Conservation (phyloP, 148 eudicot species). For the Dianthus caryophyllus region DNA sequence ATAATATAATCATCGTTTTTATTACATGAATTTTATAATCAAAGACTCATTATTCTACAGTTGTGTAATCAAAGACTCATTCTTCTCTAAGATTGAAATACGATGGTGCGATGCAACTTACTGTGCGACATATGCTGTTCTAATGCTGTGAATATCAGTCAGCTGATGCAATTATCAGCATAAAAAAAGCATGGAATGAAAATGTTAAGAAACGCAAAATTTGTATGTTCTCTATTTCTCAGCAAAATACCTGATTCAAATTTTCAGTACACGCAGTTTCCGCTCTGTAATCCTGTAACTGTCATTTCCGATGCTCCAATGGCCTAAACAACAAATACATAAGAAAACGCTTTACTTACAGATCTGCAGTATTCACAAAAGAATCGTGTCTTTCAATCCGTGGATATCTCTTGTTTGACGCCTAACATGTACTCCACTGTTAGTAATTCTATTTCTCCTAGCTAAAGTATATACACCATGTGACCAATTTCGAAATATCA, state of each 20-base stretch:
- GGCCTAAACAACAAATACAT: not conserved
- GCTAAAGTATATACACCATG: conserved; percentile 6
- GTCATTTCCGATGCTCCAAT: not conserved
- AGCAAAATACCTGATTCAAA: not conserved
- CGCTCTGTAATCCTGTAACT: no score
- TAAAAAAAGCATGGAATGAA: not conserved
- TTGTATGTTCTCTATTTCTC: not conserved
- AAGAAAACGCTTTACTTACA: not conserved
- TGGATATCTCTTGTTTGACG: not conserved
- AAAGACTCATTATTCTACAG: no score
- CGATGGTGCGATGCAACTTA: not conserved
- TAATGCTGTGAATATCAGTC: not conserved
- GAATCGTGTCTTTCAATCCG: not conserved
- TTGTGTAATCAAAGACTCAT: not conserved
- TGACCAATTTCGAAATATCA: not conserved
- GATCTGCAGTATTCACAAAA: conserved; percentile 15
- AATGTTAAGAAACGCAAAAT: not conserved
- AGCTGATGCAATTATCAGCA: not conserved
- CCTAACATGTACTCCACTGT: not conserved
- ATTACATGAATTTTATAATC: no score
- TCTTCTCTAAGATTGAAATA: not conserved
- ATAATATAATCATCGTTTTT: no score
- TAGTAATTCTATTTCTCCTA: not conserved
- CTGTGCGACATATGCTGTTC: not conserved
- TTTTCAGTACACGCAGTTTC: not conserved